Evolutionary conservation across 176 grass and related monocot species (phyloP).

Genomic region (Juncus inflexus): DNA sequence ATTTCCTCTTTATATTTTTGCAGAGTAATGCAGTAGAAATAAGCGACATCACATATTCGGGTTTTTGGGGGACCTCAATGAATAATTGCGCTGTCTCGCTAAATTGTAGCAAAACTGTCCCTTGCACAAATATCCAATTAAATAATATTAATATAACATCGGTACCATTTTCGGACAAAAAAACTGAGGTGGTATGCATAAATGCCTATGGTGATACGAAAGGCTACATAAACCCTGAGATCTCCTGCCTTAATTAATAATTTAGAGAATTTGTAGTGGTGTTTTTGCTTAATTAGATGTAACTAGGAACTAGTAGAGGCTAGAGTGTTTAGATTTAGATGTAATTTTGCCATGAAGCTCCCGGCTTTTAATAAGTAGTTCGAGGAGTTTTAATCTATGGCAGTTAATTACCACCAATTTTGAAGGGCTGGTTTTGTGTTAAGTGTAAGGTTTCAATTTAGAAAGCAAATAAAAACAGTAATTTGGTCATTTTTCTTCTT

Average conservation of each 20-base stretch:
- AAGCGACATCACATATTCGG: slow-evolving; percentile 24
- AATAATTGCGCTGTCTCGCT: slow-evolving; percentile 17
- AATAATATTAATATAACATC: slow-evolving; percentile 21
- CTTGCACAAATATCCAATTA: slow-evolving; percentile 28
- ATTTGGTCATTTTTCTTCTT: too few species aligned
- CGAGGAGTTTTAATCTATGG: too few species aligned
- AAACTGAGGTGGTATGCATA: slow-evolving; percentile 16
- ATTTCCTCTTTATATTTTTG: neutral
- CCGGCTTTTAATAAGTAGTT: too few species aligned
- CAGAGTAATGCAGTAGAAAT: slow-evolving; percentile 40
- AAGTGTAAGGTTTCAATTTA: too few species aligned
- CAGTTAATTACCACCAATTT: too few species aligned
- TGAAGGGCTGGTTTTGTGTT: too few species aligned
- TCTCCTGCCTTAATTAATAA: slow-evolving; percentile 25
- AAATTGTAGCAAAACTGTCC: slow-evolving; percentile 32
- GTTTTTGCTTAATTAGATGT: too few species aligned
- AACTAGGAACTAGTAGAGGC: too few species aligned
- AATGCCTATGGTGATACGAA: slow-evolving; percentile 25
- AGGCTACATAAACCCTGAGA: slow-evolving; percentile 20
- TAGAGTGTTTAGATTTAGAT: too few species aligned
- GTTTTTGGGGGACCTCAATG: slow-evolving; percentile 28
- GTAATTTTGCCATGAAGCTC: too few species aligned
- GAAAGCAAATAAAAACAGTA: too few species aligned
- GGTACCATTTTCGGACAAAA: neutral
- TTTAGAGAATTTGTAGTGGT: too few species aligned